Base-by-base conservation (phyloP, 768 basidiomycete species). In the Lentinula sp. region DNA sequence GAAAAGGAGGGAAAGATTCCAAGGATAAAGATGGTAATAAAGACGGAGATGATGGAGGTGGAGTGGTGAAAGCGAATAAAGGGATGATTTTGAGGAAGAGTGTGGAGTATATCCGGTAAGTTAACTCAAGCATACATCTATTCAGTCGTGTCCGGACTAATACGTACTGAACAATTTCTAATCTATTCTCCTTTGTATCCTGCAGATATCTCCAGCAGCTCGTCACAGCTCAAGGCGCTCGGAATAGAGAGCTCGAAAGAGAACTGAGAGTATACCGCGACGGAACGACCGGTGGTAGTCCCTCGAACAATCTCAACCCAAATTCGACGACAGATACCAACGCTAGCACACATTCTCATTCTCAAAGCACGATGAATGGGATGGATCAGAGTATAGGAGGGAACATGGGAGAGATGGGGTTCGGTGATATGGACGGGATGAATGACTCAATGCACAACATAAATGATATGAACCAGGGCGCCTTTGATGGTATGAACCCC, bases 81-180 rank as follows among this genome's bases (percentile, higher is more conserved):
- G 93, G 94, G 37, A 91, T 95, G 86, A 94, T 96, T 46, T 73
- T 96, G 49, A 72, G 91, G 65, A 96, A 91, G 81, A 87, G 85
- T 59, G 87, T 89, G 2, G 87, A 88, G 67, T 87, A 88, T 67
- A 87, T 88, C 34, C 65, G 79, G 76, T 80, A 51, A 2, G 72
- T 35, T 51, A 37, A 34, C 28, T 28, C 23, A 23, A 23, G 1
- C 23, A 2, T 28, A 28, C 28, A 28, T 28, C 28, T 28, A 28
- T 28, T 28, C 28, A 3, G 28, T 28, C 2, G 28, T 28, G 28
- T 28, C 28, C 23, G 23, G 2, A 23, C 23, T 28, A 28, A 28
- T 28, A 28, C 28, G 3, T 28, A 28, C 28, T 28, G 28, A 28
- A 28, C 28, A 4, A 28, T 28, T 28, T 28, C 40, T 4, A 2